Evolutionary conservation across 306 rosid genomes (phyloP), one percentile per base, ranked within the genome.

Genomic region (Myrica gale): DNA sequence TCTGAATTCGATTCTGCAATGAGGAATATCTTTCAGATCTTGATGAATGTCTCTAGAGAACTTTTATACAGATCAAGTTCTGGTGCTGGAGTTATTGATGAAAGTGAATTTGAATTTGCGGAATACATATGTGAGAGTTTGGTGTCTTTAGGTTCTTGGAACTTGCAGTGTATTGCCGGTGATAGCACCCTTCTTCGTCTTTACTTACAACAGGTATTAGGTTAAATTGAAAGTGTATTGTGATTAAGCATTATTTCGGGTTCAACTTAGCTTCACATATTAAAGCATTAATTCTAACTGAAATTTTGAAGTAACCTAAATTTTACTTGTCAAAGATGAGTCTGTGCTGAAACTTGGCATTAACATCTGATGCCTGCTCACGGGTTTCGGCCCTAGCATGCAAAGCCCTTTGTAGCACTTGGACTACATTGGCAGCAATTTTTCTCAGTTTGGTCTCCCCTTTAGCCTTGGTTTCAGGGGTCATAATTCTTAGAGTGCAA

Each of bases 41-140:
- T 90, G 86, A 89, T 92, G 91, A 95, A 95, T 52, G 72, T 84
- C 68, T 89, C 96, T 54, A 82, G 90, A 82, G 97, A 92, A 7
- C 80, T 92, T 83, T 92, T 95, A 72, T 43, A 78, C 80, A 84
- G 68, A 82, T 87, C 95, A 52, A 81, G 85, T 66, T 79, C 92
- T 41, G 80, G 44, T 80, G 82, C 86, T 2, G 89, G 84, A 63
- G 68, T 73, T 48, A 76, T 87, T 74, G 93, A 90, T 72, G 99
- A 92, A 85, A 87, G 85, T 63, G 92, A 92, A 84, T 83, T 81
- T 72, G 97, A 92, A 70, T 95, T 89, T 83, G 90, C 80, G 7
- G 99, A 95, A 76, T 90, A 68, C 74, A 76, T 90, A 76, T 95
- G 97, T 84, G 99, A 95, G 82, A 89, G 97, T 87, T 83, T 95